A percentile compares a stretch with the other conserved stretches of the same genome.
Conservation (phyloP, 2,329 filamentous ascomycete genomes). For the Colletotrichum sp. region DNA sequence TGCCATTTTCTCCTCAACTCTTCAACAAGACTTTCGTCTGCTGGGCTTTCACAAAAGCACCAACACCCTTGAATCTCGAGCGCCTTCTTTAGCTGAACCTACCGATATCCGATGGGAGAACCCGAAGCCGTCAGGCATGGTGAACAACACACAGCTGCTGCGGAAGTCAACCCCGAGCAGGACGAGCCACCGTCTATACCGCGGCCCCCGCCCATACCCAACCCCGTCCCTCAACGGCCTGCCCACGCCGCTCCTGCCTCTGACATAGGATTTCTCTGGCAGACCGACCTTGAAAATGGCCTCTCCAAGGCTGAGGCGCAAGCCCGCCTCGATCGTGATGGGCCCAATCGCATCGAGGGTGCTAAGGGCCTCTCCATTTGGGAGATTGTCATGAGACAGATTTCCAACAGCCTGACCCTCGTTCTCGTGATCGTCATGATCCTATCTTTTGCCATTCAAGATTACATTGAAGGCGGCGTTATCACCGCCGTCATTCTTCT, state of each 20-base stretch:
- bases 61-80: neutral
- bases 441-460: conserved; percentile 68
- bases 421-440: conserved; percentile 79
- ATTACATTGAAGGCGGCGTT: conserved; percentile 68
- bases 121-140: conserved; percentile 25
- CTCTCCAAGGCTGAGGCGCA: conserved; percentile 67
- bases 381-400: conserved; percentile 78
- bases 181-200: conserved; percentile 24
- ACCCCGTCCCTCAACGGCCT: conserved; percentile 13
- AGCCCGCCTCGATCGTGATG: conserved; percentile 69
- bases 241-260: conserved; percentile 30
- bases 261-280: conserved; percentile 38
- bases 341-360: conserved; percentile 74
- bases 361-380: conserved; percentile 75
- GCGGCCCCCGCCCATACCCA: conserved; percentile 18
- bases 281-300: conserved; percentile 59
- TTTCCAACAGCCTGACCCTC: conserved; percentile 78
- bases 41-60: conserved; percentile 17
- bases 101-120: conserved; percentile 27
- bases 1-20: conserved; percentile 6
- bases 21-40: neutral
- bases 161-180: conserved; percentile 25
- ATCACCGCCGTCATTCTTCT: conserved; percentile 69
- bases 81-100: conserved; percentile 15
- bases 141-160: conserved; percentile 24